Evolutionary conservation across 768 basidiomycete species (phyloP).

Genomic region (Wakefieldia striispora): DNA sequence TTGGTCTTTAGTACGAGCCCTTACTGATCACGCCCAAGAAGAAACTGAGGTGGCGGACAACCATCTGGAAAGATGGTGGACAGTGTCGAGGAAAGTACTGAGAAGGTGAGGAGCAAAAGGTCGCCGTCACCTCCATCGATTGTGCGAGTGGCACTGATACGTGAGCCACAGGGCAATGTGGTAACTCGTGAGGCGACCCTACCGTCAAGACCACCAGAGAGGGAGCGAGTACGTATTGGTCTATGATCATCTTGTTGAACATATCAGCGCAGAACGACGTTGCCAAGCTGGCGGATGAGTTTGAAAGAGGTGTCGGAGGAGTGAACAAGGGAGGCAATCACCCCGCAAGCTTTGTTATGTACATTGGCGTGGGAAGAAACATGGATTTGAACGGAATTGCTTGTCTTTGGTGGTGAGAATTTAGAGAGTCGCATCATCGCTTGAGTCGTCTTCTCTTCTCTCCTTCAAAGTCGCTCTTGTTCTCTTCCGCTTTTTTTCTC

Average conservation of each 20-base stretch:
- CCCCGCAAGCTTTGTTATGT: conserved; percentile 19
- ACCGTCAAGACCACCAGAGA: conserved; percentile 46
- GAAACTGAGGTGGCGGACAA: conserved; percentile 36
- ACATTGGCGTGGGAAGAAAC: conserved; percentile 30
- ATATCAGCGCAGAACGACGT: conserved; percentile 41
- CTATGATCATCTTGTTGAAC: neutral
- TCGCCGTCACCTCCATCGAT: no score
- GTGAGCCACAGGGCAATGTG: conserved; percentile 37
- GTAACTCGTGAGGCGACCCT: conserved; percentile 46
- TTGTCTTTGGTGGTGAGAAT: conserved; percentile 13
- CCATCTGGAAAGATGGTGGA: conserved; percentile 37
- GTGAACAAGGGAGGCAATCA: no score
- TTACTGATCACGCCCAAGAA: conserved; percentile 19
- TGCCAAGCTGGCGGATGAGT: conserved; percentile 50
- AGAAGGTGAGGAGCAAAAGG: conserved; percentile 45
- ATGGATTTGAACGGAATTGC: conserved; percentile 12
- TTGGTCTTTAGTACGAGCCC: neutral
- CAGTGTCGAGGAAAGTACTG: conserved; percentile 39
- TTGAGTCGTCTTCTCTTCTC: conserved; percentile 11
- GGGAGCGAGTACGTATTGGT: conserved; percentile 35
- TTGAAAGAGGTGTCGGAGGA: conserved; percentile 20
- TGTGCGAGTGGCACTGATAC: no score
- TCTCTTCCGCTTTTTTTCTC: conserved; percentile 8
- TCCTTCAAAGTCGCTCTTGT: neutral
- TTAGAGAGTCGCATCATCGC: conserved; percentile 12